A percentile compares a stretch with the other conserved stretches of the same genome.
Conservation (phyloP, 176 grass and related monocot genomes). For the barley (Hordeum vulgare) region DNA sequence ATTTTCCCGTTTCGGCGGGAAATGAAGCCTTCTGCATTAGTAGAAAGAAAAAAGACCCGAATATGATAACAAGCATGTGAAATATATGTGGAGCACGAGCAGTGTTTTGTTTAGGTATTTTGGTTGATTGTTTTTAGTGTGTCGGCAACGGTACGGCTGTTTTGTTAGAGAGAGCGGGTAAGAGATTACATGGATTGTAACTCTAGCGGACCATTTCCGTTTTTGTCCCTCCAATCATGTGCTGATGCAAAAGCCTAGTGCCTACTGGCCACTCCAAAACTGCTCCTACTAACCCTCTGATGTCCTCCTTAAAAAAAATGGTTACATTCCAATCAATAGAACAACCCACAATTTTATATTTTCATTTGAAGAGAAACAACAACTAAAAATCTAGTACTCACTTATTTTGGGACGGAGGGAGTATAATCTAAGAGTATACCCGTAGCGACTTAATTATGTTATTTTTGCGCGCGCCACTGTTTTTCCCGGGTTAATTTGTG, state of each 20-base stretch:
- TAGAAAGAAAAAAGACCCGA: neutral
- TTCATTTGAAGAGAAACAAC: neutral
- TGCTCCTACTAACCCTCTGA: neutral
- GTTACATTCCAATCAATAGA: neutral
- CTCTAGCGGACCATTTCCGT: neutral
- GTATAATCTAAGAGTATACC: too few species aligned
- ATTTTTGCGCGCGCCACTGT: neutral
- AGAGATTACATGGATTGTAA: neutral
- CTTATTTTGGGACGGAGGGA: too few species aligned
- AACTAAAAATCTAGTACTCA: too few species aligned
- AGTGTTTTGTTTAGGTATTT: neutral
- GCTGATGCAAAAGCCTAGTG: conserved; percentile 25
- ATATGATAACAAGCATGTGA: neutral
- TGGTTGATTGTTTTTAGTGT: neutral
- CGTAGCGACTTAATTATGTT: neutral
- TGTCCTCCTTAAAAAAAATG: neutral
- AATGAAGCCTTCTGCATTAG: neutral
- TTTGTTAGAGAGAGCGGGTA: neutral
- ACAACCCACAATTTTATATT: neutral
- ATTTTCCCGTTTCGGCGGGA: neutral
- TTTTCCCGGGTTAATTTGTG: neutral
- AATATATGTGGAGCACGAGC: neutral
- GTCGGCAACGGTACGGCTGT: neutral
- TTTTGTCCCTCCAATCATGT: conserved; percentile 31
- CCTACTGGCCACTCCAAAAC: conserved; percentile 6